Evolutionary conservation across 495 filamentous ascomycete genomes (phyloP), one percentile per base, ranked within the genome.

Genomic region (Alectoria sarmentosa): DNA sequence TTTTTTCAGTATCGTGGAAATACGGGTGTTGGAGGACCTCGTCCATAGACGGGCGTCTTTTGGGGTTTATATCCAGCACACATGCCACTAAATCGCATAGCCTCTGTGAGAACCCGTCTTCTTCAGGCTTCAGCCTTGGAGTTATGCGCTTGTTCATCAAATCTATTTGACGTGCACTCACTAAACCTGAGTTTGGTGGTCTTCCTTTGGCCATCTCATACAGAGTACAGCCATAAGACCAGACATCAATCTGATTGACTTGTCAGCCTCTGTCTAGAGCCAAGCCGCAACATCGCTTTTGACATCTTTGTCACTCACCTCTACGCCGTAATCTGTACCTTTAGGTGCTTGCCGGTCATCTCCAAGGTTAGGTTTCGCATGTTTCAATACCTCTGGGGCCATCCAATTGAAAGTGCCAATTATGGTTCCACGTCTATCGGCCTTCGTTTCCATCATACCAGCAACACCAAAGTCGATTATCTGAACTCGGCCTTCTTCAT

Each of bases 381-480:
- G 52, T 19, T 55, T 55, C 7, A 55, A n/a, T 65, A 95, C 82
- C 72, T 98, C 94, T 0, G 91, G 94, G 1, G 94, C 89, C 92
- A 98, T 96, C 91, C 93, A 98, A 76, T 96, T 86, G 21, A 90
- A 90, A 9, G 94, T 98, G 14, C 94, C 94, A 54, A 98, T 90
- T 73, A 96, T 91, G 0, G 94, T 98, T 4, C 88, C 88, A 36
- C 94, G 80, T 74, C 97, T 98, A 69, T 94, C 89, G 49, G 85
- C 72, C 64, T 89, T 89, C 15, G 84, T 89, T 68, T 96, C 90
- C 48, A 96, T 80, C 62, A 95, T 81, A 57, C 90, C 93, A 28
- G 93, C 90, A 61, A 98, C 91, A 63, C 94, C 94, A 73, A 98
- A 98, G 72, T 98, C 94, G 72, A 94, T 96, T 32, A 98, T 84